Percentiles rank a stretch among this genome's conserved stretches.
Conservation (phyloP, 495 filamentous ascomycete species). For the Xylaria flabelliformis region DNA sequence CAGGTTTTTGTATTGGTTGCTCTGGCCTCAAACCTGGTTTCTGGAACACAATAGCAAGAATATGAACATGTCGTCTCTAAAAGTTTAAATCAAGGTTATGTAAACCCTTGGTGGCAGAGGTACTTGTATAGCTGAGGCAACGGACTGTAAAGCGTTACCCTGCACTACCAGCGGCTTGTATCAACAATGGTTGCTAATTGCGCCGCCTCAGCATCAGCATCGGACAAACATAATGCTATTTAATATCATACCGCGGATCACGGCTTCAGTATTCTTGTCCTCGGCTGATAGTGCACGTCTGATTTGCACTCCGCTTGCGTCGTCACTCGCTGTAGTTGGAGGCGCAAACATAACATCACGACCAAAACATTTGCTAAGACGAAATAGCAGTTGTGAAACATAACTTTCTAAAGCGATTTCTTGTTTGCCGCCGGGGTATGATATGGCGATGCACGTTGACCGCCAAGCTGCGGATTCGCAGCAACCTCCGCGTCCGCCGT, state of each 20-base stretch:
- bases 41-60: not conserved
- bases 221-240: not conserved
- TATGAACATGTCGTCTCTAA: not conserved
- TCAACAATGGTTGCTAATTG: constrained; percentile 3
- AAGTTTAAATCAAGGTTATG: not conserved
- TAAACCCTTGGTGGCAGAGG: not conserved
- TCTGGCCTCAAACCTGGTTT: not conserved
- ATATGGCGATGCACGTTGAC: constrained; percentile 16
- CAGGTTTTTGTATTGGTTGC: not conserved
- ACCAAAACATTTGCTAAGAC: not conserved
- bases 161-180: not conserved
- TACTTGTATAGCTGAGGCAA: not conserved
- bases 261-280: not conserved
- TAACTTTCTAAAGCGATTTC: not conserved
- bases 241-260: not conserved
- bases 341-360: not conserved
- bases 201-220: not conserved
- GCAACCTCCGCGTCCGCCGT: not conserved
- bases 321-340: not conserved
- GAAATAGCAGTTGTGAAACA: not conserved
- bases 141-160: not conserved
- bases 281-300: not conserved
- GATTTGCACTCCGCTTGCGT: not conserved
- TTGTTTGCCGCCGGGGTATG: not conserved
- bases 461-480: not conserved